Evolutionary conservation across 164 flowering plant genomes (phyloP), one percentile per base, ranked within the genome.

Genomic region (Umbilicus rupestris): DNA sequence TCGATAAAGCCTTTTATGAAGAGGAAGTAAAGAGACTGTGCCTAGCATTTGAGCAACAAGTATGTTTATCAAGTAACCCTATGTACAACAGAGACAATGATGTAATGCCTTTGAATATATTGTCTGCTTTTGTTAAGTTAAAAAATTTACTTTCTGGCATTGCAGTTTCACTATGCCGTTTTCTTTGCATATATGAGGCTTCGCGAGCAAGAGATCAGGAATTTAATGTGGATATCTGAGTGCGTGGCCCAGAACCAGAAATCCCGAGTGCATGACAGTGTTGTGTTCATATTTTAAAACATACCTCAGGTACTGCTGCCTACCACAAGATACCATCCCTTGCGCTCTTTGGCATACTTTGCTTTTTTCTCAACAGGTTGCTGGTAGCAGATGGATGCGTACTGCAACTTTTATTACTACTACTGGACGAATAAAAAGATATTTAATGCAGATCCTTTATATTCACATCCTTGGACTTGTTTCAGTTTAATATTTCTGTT

Each of bases 241-340:
- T 95, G 99, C 59, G 99, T 95, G 44, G 97, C 99, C 6, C 99
- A 95, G 82, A 92, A 95, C 81, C 99, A 95, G 80, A 95, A 95
- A 74, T 84, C 99, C n/a, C 78, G 97, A 73, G 96, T 92, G 73
- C 99, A 95, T 68, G 99, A 92, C 76, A 95, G 99, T 67, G 99
- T 90, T 30, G 99, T 91, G 60, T 89, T 89, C 83, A 95, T 92
- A 69, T 95, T 95, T 75, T 95, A 85, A 52, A 22, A 24, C 9
- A 24, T 24, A 29, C 3, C 58, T 3, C 22, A 19, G 22, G 24
- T 1, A 1, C 28, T 47, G 52, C 29, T 29, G 37, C 63, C 35
- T 59, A 12, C 44, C 15, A 41, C 44, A 41, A 9, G 0, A 41
- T n/a, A 6, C 44, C 0, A 14, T 3, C 44, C 1, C 3, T 14